These are phyloP conservation scores for Phalaenopsis equestris DNA, from an alignment of 106 monocot genomes.

Conservation along the genomic window DNA sequence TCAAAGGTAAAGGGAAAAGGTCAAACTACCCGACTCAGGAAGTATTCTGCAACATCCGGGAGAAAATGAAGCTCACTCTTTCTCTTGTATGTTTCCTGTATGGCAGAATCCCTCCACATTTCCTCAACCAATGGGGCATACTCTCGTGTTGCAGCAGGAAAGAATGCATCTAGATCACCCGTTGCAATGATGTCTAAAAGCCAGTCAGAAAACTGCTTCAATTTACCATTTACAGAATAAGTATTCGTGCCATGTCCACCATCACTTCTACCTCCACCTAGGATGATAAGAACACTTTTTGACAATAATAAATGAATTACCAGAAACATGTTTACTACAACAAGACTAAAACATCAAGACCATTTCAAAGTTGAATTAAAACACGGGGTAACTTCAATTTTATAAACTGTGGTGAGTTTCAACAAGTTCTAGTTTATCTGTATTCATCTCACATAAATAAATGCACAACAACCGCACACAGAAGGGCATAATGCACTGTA, in stretches of 20 bases:
- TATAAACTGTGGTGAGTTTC: neutral
- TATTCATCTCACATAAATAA: neutral
- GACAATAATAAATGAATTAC: neutral
- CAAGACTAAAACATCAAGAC: neutral
- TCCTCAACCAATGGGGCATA: constrained; percentile 94
- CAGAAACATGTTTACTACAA: neutral
- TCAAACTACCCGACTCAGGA: constrained; percentile 66
- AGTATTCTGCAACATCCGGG: constrained; percentile 89
- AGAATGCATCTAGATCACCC: constrained; percentile 93
- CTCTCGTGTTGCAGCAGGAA: constrained; percentile 92
- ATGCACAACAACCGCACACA: neutral
- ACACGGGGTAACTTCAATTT: neutral
- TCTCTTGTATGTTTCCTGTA: constrained; percentile 90
- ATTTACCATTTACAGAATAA: constrained; percentile 80
- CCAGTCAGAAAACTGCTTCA: constrained; percentile 93
- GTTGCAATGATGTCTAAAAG: constrained; percentile 89
- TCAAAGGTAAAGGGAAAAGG: neutral
- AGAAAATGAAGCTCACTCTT: constrained; percentile 88
- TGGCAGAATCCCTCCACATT: constrained; percentile 86
- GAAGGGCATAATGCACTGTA: neutral
- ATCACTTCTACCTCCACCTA: constrained; percentile 27
- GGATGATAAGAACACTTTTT: constrained; percentile 5
- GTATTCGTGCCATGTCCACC: constrained; percentile 24
- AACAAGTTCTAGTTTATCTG: neutral
- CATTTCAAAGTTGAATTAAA: neutral